phyloP scores from a whole-genome alignment of 257 asterid species.

The Lavandula angustifolia region DNA sequence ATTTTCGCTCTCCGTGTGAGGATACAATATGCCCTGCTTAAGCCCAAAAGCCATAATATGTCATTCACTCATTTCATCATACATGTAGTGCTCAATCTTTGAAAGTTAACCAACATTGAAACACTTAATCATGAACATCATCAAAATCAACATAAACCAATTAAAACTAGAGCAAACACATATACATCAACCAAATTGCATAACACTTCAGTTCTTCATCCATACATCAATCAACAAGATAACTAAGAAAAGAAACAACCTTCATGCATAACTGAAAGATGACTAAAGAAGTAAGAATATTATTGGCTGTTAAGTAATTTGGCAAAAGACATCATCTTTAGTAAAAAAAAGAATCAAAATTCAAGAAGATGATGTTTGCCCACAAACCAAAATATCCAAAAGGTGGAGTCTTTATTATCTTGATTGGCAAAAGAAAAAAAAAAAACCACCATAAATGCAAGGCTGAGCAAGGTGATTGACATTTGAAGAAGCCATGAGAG shows the following conservation, averaged over 20 bases:
- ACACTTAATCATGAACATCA: background rate
- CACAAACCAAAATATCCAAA: background rate
- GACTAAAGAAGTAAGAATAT: background rate
- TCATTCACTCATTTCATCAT: conserved; percentile 3
- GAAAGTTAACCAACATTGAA: background rate
- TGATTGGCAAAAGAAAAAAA: background rate
- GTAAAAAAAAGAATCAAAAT: conserved; percentile 5
- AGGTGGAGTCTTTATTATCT: background rate
- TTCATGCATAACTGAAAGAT: conserved; percentile 22
- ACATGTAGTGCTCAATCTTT: background rate
- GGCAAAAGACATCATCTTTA: conserved; percentile 5
- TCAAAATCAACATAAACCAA: conserved; percentile 8
- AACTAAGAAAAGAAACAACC: conserved; percentile 9
- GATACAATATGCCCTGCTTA: conserved; percentile 74
- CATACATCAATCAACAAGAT: background rate
- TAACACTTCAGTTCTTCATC: background rate
- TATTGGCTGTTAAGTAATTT: background rate
- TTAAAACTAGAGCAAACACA: background rate
- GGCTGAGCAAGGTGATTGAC: conserved; percentile 29
- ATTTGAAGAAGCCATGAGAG: conserved; percentile 26
- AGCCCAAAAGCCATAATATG: conserved; percentile 37
- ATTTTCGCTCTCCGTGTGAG: conserved; percentile 71
- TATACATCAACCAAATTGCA: conserved; percentile 3
- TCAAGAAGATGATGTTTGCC: background rate
- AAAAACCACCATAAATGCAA: conserved; percentile 25